Evolutionary conservation across 1,284 basidiomycete species (phyloP).

Genomic region (Sanghuangporus weigelae): DNA sequence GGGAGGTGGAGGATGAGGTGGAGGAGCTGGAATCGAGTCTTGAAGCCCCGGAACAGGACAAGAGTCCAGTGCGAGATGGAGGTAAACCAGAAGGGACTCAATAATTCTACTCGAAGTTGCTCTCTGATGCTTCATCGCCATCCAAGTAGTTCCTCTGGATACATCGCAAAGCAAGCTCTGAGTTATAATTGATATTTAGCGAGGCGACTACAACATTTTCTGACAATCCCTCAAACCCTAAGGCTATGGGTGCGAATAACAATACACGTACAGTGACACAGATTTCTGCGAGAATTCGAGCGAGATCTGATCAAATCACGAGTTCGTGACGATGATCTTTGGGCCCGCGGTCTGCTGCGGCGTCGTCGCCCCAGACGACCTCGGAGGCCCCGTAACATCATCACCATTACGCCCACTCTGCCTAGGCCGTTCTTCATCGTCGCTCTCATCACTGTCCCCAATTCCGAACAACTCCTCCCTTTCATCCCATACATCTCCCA

Average conservation of each 20-base stretch:
- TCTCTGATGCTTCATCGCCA: background rate
- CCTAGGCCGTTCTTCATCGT: constrained; percentile 15
- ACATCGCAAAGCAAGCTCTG: background rate
- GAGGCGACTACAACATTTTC: background rate
- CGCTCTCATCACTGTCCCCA: constrained; percentile 59
- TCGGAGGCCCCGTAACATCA: background rate
- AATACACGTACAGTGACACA: background rate
- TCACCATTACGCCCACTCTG: background rate
- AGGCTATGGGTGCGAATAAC: background rate
- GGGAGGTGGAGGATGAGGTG: constrained; percentile 38
- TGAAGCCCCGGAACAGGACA: background rate
- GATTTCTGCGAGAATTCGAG: background rate
- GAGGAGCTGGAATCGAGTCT: constrained; percentile 8
- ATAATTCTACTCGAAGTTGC: background rate
- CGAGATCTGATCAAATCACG: constrained; percentile 22
- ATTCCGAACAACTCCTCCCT: constrained; percentile 71
- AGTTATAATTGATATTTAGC: background rate
- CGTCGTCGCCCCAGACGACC: constrained; percentile 20
- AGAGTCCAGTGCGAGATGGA: background rate
- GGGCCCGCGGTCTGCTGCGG: constrained; percentile 15
- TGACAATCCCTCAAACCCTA: background rate
- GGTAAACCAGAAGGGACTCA: background rate
- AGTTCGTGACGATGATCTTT: constrained; percentile 22
- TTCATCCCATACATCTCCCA: constrained; percentile 73
- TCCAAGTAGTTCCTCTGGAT: too few species aligned